A percentile compares a stretch with the other conserved stretches of the same genome.
Evolutionary conservation across 2,329 filamentous ascomycete genomes (phyloP).

Genomic region (Paracoccidioides brasiliensis): DNA sequence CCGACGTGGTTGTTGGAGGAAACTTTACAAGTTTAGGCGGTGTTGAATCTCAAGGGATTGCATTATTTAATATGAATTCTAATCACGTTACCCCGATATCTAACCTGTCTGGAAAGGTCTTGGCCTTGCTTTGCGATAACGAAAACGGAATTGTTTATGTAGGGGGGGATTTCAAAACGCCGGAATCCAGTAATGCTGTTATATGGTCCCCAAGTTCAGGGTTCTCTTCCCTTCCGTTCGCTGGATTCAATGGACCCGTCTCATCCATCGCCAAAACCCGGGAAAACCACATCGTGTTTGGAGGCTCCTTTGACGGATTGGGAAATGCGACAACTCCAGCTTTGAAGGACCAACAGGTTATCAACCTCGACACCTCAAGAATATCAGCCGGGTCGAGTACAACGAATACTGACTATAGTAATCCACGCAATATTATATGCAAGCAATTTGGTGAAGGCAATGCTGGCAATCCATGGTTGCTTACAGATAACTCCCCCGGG

Average conservation of each 20-base stretch:
- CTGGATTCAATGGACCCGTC: constrained; percentile 88
- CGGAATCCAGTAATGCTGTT: constrained; percentile 79
- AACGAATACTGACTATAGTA: constrained; percentile 51
- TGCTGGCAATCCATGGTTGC: constrained; percentile 67
- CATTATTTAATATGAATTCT: constrained; percentile 63
- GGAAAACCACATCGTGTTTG: constrained; percentile 81
- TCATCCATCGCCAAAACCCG: constrained; percentile 67
- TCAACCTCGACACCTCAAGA: constrained; percentile 71
- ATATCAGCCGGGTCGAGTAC: constrained; percentile 53
- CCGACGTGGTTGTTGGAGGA: constrained; percentile 74
- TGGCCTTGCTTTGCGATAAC: constrained; percentile 68
- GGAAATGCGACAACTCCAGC: constrained; percentile 56
- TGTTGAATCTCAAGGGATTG: constrained; percentile 62
- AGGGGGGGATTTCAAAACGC: constrained; percentile 69
- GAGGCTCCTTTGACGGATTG: constrained; percentile 75
- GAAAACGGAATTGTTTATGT: constrained; percentile 71
- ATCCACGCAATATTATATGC: constrained; percentile 75
- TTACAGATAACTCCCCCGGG: constrained; percentile 61
- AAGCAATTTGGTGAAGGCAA: constrained; percentile 52
- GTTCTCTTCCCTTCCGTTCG: constrained; percentile 76
- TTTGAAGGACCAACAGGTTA: constrained; percentile 56
- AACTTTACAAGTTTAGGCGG: constrained; percentile 89
- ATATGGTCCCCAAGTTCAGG: constrained; percentile 56
- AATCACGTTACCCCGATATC: constrained; percentile 57
- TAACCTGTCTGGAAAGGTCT: constrained; percentile 75